These are phyloP conservation scores for Vitis riparia DNA, from an alignment of 164 flowering plant species.

Conservation along the genomic window DNA sequence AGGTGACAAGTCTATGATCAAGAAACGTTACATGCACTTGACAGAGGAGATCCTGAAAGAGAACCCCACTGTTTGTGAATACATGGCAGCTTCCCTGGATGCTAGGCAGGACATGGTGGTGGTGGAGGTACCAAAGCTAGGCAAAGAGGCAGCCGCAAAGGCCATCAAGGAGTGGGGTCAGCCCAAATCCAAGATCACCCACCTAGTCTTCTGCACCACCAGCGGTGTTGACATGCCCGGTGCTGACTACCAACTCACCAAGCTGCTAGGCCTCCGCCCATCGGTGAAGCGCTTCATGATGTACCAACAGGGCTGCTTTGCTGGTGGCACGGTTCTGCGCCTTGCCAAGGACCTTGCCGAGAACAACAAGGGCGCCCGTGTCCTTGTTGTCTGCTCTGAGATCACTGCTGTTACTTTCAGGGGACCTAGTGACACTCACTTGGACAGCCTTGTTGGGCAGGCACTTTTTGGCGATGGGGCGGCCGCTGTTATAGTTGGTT, in stretches of 20 bases:
- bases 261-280: constrained; percentile 54
- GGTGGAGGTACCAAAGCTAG: constrained; percentile 44
- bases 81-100: constrained; percentile 50
- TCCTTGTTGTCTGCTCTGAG: constrained; percentile 51
- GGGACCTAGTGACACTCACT: constrained; percentile 39
- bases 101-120: constrained; percentile 54
- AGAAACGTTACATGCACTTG: constrained; percentile 45
- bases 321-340: constrained; percentile 49
- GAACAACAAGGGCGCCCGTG: constrained; percentile 55
- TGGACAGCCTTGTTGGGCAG: constrained; percentile 46
- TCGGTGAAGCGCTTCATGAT: constrained; percentile 56
- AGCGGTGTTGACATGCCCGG: constrained; percentile 60
- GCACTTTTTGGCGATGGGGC: constrained; percentile 56
- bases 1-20: constrained; percentile 56
- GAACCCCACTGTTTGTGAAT: constrained; percentile 38
- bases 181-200: constrained; percentile 59
- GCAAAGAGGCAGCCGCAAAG: constrained; percentile 46
- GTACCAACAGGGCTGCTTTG: constrained; percentile 55
- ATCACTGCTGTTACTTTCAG: constrained; percentile 41
- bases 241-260: constrained; percentile 50
- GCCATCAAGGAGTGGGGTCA: constrained; percentile 63
- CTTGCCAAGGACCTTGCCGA: constrained; percentile 54
- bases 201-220: constrained; percentile 54
- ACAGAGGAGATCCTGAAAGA: constrained; percentile 49
- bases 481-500: constrained; percentile 43